A percentile compares a stretch with the other conserved stretches of the same genome.
Evolutionary conservation across 441 rosid species (phyloP).

Genomic region (Lepidium campestre): DNA sequence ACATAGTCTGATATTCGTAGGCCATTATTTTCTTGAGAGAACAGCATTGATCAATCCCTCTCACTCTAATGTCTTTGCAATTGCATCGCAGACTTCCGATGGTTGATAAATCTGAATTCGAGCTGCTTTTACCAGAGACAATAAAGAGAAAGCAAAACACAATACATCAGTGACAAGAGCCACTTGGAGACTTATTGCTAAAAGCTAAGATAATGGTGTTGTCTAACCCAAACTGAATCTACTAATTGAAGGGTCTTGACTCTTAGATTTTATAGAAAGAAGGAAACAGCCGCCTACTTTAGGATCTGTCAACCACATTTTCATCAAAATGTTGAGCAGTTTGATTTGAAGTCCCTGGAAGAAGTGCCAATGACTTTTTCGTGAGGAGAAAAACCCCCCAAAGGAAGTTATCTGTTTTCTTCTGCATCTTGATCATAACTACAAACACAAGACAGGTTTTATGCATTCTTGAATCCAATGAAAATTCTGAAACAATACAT

Average conservation of each 20-base stretch:
- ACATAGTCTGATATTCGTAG: background rate
- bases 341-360: slow-evolving; percentile 17
- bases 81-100: background rate
- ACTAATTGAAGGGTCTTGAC: background rate
- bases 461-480: background rate
- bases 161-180: background rate
- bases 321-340: slow-evolving; percentile 12
- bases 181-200: background rate
- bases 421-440: slow-evolving; percentile 27
- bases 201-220: background rate
- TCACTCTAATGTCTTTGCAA: background rate
- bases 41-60: background rate
- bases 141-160: background rate
- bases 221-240: background rate
- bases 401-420: slow-evolving; percentile 18
- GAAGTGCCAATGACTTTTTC: slow-evolving; percentile 6
- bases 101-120: background rate
- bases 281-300: slow-evolving; percentile 5
- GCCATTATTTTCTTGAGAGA: background rate
- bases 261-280: background rate
- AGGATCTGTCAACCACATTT: slow-evolving; percentile 2
- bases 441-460: background rate
- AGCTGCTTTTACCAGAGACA: slow-evolving; percentile 13
- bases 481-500: background rate
- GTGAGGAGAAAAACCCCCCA: slow-evolving; percentile 21